Evolutionary conservation across 345 rosid species (phyloP).

Genomic region (Salix caprea): DNA sequence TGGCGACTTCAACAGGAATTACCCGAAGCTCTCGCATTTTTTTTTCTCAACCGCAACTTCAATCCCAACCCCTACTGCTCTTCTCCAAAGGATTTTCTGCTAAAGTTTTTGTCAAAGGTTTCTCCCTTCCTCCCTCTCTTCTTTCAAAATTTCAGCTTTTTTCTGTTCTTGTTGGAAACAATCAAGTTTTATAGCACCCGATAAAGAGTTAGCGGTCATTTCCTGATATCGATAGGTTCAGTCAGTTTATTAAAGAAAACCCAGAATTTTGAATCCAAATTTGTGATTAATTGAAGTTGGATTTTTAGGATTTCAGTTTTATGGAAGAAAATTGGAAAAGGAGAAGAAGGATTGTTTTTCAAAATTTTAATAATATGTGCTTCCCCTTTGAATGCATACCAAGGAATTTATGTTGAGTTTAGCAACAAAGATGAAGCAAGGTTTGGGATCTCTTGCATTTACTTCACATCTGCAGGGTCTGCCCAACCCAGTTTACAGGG

Average conservation of each 20-base stretch:
- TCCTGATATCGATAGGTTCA: background rate
- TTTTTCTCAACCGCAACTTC: conserved; percentile 3
- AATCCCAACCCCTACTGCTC: conserved; percentile 7
- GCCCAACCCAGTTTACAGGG: background rate
- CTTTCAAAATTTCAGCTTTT: background rate
- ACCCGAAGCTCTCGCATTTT: background rate
- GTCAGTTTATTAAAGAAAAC: background rate
- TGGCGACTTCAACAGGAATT: conserved; percentile 26
- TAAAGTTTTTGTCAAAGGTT: conserved; percentile 40
- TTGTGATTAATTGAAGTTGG: background rate
- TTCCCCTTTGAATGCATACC: background rate
- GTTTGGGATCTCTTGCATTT: background rate
- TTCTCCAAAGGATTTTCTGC: conserved; percentile 29
- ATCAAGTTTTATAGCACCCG: background rate
- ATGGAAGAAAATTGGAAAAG: background rate
- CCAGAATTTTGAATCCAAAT: background rate
- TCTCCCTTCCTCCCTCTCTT: background rate
- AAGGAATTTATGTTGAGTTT: background rate
- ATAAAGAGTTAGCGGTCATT: background rate
- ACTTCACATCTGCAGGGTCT: background rate
- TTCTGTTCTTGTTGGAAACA: background rate
- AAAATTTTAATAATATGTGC: background rate
- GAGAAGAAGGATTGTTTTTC: background rate
- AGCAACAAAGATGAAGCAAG: background rate
- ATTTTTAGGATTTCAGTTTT: background rate